Conservation (phyloP, 495 filamentous ascomycete genomes). For the Annulohypoxylon stygium region DNA sequence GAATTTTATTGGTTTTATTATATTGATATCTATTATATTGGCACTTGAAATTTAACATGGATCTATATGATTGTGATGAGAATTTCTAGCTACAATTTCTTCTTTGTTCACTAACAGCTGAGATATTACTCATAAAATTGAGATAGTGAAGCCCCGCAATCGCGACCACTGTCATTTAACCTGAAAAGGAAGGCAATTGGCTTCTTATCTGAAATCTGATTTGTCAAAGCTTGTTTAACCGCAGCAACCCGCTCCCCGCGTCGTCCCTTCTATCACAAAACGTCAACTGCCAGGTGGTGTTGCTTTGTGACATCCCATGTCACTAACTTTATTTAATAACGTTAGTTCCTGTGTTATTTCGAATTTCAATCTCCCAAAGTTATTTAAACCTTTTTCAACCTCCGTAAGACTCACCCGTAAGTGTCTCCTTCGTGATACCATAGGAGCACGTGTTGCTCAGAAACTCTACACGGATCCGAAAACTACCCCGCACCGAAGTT, state of each 20-base stretch:
- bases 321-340: conserved; percentile 5
- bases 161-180: conserved; percentile 17
- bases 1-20: conserved; percentile 13
- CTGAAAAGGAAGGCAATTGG: conserved; percentile 32
- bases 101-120: neutral
- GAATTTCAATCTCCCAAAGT: neutral
- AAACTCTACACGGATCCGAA: conserved; percentile 25
- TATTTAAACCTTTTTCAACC: neutral
- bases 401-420: neutral
- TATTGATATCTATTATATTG: conserved; percentile 2
- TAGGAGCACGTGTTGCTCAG: conserved; percentile 22
- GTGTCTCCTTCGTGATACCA: conserved; percentile 2
- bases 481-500: conserved; percentile 46
- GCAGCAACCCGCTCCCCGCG: conserved; percentile 28
- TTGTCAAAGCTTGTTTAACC: conserved; percentile 35
- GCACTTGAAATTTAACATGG: conserved; percentile 3
- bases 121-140: neutral
- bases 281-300: neutral
- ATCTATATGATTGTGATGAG: neutral
- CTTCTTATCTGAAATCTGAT: conserved; percentile 19
- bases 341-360: neutral
- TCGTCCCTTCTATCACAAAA: conserved; percentile 4
- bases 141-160: conserved; percentile 14
- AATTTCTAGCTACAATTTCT: neutral
- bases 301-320: conserved; percentile 12